Percentiles rank a stretch among this genome's conserved stretches.
Conservation (phyloP, 2,329 filamentous ascomycete species). For the Myotisia sp. region DNA sequence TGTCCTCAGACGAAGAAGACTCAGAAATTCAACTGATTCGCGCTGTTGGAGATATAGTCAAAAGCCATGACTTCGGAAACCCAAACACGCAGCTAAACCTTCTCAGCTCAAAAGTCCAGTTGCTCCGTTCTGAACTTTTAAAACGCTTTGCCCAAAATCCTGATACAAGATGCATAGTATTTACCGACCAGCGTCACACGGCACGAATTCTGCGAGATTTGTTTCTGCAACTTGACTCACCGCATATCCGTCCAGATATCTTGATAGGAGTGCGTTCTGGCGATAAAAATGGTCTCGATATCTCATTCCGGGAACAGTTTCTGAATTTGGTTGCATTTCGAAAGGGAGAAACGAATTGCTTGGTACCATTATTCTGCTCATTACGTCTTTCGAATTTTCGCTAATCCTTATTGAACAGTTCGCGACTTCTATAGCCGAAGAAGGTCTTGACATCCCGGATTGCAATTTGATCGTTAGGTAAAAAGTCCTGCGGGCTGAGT, state of each 20-base stretch:
- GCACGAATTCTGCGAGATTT: constrained; percentile 59
- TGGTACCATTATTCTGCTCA: constrained; percentile 23
- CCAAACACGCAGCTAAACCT: constrained; percentile 22
- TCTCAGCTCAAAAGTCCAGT: constrained; percentile 59
- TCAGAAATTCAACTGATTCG: constrained; percentile 43
- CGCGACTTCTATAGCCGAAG: constrained; percentile 51
- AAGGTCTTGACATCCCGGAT: constrained; percentile 52
- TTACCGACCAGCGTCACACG: constrained; percentile 66
- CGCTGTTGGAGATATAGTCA: constrained; percentile 44
- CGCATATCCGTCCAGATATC: constrained; percentile 45
- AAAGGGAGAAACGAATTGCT: constrained; percentile 44
- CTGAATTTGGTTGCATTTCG: constrained; percentile 53
- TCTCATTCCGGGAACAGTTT: constrained; percentile 61
- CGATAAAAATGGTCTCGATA: constrained; percentile 42
- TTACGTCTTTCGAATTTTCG: neutral
- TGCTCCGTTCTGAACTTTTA: constrained; percentile 47
- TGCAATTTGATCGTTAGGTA: constrained; percentile 49
- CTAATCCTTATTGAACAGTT: constrained; percentile 28
- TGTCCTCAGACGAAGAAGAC: constrained; percentile 32
- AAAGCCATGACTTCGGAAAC: constrained; percentile 35
- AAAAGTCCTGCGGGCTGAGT: no score
- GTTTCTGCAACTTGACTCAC: constrained; percentile 45
- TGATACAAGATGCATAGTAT: constrained; percentile 65
- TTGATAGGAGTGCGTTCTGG: constrained; percentile 46
- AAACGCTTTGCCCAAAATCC: constrained; percentile 47